Base-by-base conservation (phyloP, 768 basidiomycete species). In the Psilocybe tampanensis region DNA sequence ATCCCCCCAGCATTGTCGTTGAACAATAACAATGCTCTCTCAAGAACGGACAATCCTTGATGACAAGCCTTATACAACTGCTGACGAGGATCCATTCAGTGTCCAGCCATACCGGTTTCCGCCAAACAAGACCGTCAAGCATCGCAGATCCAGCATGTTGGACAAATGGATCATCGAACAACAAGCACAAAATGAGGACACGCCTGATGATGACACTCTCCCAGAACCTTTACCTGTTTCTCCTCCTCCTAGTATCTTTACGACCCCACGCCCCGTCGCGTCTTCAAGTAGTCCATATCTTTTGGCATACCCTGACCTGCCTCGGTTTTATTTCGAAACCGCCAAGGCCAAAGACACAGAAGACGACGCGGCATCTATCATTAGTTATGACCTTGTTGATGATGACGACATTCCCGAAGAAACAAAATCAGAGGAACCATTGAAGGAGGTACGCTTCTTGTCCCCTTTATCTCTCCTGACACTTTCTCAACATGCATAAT, bases 141-240 rank as follows among this genome's bases (percentile, higher is more conserved):
- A 72, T 39, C 66, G 73, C 59, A 77, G 76, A 42, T 80, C 81
- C n/a, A 82, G 80, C 63, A 69, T 82, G 69, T 74, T 84, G 53
- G 72, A 80, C 68, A 78, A 79, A 63, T 84, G 81, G 81, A 82
- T 84, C 47, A 68, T 75, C 51, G 80, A 82, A 50, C 81, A 83
- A 64, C 80, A 79, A 58, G 53, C 50, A 42, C 59, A 65, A 45
- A 33, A 59, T 48, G 47, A 48, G 18, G 47, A 45, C 29, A 42
- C 60, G n/a, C 13, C 39, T 17, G 39, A 47, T 18, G 29, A 29
- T 29, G 42, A 19, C 45, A 18, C 52, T 32, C 42, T 17, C 29
- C 13, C 57, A 53, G 50, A 55, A 13, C n/a, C 34, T 26, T n/a
- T 55, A 24, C 51, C 43, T 39, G 24, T 44, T 3, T 45, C 59